phyloP scores from a whole-genome alignment of 345 rosid species.

The Balakata baccata region DNA sequence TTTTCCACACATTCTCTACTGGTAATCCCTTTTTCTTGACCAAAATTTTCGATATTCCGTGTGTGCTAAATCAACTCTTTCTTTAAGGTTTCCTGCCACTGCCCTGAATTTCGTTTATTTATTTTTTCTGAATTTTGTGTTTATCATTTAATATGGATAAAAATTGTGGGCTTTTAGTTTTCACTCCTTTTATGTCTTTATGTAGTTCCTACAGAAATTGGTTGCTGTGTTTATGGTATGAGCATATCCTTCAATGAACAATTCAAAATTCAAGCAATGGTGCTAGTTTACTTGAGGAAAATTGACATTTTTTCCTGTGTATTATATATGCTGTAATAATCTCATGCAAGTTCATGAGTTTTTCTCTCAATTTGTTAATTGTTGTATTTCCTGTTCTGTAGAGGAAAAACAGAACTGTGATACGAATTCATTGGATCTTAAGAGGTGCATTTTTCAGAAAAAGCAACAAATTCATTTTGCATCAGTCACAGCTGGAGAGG shows the following conservation, averaged over 20 bases:
- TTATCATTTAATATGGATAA: background rate
- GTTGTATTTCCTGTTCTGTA: no score
- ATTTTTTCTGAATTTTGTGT: background rate
- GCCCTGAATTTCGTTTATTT: no score
- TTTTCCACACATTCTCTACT: background rate
- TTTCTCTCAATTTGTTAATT: background rate
- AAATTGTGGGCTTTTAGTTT: background rate
- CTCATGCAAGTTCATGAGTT: background rate
- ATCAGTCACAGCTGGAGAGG: constrained; percentile 49
- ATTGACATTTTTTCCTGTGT: background rate
- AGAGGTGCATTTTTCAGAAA: constrained; percentile 21
- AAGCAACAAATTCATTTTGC: constrained; percentile 47
- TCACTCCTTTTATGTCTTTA: background rate
- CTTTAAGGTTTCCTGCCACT: no score
- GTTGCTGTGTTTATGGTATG: background rate
- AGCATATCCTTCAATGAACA: background rate
- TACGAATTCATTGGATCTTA: constrained; percentile 23
- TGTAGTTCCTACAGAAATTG: background rate
- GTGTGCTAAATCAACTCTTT: no score
- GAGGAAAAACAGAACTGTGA: background rate
- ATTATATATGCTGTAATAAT: background rate
- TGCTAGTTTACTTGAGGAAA: background rate
- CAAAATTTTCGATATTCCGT: background rate
- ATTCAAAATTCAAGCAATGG: background rate
- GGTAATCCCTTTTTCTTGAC: background rate